Evolutionary conservation across 495 filamentous ascomycete species (phyloP).

Genomic region (Beverwykella pulmonaria): DNA sequence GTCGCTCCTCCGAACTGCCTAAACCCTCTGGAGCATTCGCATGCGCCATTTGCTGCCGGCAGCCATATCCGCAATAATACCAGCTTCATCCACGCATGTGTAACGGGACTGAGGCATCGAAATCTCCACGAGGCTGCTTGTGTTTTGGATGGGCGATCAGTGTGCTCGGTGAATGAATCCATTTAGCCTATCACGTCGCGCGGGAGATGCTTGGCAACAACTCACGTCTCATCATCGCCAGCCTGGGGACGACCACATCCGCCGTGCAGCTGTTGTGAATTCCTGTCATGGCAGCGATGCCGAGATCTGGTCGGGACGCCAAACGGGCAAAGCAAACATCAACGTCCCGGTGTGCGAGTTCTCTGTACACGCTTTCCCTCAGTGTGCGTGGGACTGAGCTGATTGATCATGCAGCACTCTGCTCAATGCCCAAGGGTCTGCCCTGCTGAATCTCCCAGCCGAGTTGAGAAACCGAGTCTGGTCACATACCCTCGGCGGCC

Average conservation of each 20-base stretch:
- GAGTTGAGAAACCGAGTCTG: constrained; percentile 24
- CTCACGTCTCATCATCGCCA: background rate
- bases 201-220: background rate
- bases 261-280: background rate
- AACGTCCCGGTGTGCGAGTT: background rate
- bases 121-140: constrained; percentile 14
- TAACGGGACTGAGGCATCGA: background rate
- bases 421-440: constrained; percentile 2
- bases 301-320: background rate
- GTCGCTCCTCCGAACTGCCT: too few species aligned
- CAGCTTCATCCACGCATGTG: background rate
- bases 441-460: constrained; percentile 20
- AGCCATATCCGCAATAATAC: background rate
- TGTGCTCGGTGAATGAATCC: background rate
- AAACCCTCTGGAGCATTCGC: too few species aligned
- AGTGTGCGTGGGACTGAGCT: background rate
- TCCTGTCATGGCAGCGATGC: background rate
- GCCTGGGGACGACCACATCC: background rate
- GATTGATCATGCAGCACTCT: background rate
- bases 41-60: too few species aligned
- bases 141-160: constrained; percentile 1
- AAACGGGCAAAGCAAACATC: background rate
- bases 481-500: constrained; percentile 7
- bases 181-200: background rate
- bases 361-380: background rate